Evolutionary conservation across 176 grass and related monocot genomes (phyloP).

Genomic region (Oryza glaberrima): DNA sequence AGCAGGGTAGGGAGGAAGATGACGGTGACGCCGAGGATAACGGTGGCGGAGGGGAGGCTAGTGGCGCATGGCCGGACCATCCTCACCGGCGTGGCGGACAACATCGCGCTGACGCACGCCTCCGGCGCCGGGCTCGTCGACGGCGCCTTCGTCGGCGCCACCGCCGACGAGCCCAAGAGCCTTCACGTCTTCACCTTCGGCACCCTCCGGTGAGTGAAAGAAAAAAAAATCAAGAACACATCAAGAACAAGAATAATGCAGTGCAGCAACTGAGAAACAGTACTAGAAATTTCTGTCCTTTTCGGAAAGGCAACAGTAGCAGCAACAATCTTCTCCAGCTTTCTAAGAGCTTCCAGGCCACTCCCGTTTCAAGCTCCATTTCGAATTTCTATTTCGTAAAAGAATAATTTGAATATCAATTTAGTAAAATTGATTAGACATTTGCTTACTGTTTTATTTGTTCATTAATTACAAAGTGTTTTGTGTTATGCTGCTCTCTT

Average conservation of each 20-base stretch:
- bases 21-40: slow-evolving; percentile 67
- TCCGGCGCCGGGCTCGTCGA: slow-evolving; percentile 48
- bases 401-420: background rate
- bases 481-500: too few species aligned
- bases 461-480: background rate
- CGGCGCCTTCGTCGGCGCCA: slow-evolving; percentile 70
- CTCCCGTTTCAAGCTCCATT: background rate
- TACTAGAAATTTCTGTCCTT: background rate
- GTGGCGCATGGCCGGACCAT: slow-evolving; percentile 62
- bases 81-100: slow-evolving; percentile 62
- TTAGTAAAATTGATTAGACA: background rate
- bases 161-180: slow-evolving; percentile 53
- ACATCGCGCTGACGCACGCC: slow-evolving; percentile 53
- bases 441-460: background rate
- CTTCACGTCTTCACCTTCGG: slow-evolving; percentile 70
- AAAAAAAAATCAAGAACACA: background rate
- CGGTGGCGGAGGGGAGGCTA: slow-evolving; percentile 51
- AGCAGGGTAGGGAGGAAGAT: slow-evolving; percentile 36
- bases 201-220: slow-evolving; percentile 49
- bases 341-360: slow-evolving; percentile 8
- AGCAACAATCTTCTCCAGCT: background rate
- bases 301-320: background rate
- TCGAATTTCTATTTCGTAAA: background rate
- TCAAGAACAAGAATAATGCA: background rate
- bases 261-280: background rate